These are phyloP conservation scores for Lipomyces sp. DNA, from an alignment of 805 yeast genomes.

Conservation along the genomic window DNA sequence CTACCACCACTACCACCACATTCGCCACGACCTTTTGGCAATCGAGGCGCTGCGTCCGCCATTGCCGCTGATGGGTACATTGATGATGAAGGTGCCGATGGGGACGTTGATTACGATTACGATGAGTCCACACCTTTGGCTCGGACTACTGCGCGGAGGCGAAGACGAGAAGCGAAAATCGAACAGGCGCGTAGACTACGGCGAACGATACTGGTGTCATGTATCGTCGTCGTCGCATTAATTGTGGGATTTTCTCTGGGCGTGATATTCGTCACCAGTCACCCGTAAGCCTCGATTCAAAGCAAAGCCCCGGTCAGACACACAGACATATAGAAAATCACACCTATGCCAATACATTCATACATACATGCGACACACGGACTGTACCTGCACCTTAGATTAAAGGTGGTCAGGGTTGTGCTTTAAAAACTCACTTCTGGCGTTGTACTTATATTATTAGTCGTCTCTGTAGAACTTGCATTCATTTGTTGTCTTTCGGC, in stretches of 20 bases:
- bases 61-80: constrained; percentile 46
- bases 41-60: constrained; percentile 61
- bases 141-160: background rate
- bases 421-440: background rate
- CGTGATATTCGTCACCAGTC: constrained; percentile 30
- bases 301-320: background rate
- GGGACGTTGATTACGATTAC: constrained; percentile 49
- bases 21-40: constrained; percentile 41
- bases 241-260: constrained; percentile 33
- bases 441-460: background rate
- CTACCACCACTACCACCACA: constrained; percentile 13
- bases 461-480: background rate
- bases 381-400: background rate
- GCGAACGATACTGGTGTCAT: constrained; percentile 20
- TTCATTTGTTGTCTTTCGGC: background rate
- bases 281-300: background rate
- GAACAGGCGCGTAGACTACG: constrained; percentile 10
- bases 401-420: background rate
- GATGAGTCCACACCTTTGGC: constrained; percentile 46
- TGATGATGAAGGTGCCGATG: constrained; percentile 51
- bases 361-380: background rate
- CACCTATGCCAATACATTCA: background rate
- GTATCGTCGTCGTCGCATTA: constrained; percentile 26
- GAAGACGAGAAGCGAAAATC: constrained; percentile 2
- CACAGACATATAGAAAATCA: background rate